These are phyloP conservation scores for Fusarium dlaminii DNA, from an alignment of 2,329 filamentous ascomycete genomes.

Conservation along the genomic window DNA sequence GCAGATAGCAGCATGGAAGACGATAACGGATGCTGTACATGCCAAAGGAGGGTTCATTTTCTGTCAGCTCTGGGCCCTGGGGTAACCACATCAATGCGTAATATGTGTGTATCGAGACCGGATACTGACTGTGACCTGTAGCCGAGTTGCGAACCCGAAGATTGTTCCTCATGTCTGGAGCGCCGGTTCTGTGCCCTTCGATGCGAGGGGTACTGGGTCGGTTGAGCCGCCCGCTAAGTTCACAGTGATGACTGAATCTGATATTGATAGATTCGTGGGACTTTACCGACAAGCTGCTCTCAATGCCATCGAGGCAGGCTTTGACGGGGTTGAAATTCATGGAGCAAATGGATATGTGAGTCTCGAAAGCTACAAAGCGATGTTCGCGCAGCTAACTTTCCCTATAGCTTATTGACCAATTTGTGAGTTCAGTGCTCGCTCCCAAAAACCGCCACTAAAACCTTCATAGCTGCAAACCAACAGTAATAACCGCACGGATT, in stretches of 20 bases:
- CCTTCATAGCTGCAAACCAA: slow-evolving; percentile 48
- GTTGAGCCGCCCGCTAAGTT: slow-evolving; percentile 24
- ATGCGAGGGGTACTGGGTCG: slow-evolving; percentile 2
- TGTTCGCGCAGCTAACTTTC: neutral
- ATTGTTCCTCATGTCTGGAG: slow-evolving; percentile 31
- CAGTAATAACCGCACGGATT: slow-evolving; percentile 61
- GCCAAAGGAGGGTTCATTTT: slow-evolving; percentile 68
- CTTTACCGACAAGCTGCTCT: slow-evolving; percentile 65
- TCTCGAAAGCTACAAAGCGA: neutral
- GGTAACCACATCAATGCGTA: slow-evolving; percentile 63
- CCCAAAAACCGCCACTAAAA: neutral
- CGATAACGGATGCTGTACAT: slow-evolving; percentile 71
- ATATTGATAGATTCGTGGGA: slow-evolving; percentile 70
- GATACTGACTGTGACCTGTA: slow-evolving; percentile 3
- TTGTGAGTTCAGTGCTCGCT: slow-evolving; percentile 49
- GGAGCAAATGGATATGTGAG: slow-evolving; percentile 68
- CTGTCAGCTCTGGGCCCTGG: slow-evolving; percentile 70
- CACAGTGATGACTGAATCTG: slow-evolving; percentile 68
- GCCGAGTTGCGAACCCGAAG: slow-evolving; percentile 34
- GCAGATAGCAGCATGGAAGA: slow-evolving; percentile 69
- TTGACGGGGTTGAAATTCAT: slow-evolving; percentile 74
- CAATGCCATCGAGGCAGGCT: slow-evolving; percentile 70
- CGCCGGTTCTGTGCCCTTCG: slow-evolving; percentile 26
- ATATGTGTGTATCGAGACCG: slow-evolving; percentile 19
- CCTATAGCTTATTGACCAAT: slow-evolving; percentile 60